These are phyloP conservation scores for Nyctanthes arbortristis DNA, from an alignment of 257 asterid genomes.

Conservation along the genomic window DNA sequence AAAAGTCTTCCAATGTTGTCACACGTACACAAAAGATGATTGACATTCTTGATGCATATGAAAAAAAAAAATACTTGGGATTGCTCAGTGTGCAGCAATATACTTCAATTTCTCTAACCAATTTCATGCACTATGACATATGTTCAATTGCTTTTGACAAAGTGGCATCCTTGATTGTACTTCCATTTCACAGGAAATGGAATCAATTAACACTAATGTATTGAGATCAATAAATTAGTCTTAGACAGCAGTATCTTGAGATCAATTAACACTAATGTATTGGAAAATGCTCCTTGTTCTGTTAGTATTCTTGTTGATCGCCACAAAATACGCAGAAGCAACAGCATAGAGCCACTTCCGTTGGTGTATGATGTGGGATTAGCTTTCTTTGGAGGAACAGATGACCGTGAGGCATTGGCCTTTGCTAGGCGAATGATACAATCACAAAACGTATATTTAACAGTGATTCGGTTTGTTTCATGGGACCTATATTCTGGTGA, in stretches of 20 bases:
- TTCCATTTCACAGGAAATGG: constrained; percentile 84
- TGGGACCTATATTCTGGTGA: constrained; percentile 53
- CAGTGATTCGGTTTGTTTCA: constrained; percentile 63
- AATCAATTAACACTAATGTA: constrained; percentile 66
- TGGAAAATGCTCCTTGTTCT: constrained; percentile 84
- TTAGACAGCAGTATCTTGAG: constrained; percentile 52
- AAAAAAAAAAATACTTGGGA: constrained; percentile 46
- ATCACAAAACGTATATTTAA: constrained; percentile 49
- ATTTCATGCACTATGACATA: constrained; percentile 80
- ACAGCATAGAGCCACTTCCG: constrained; percentile 16
- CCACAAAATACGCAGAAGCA: constrained; percentile 53
- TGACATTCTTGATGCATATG: constrained; percentile 42
- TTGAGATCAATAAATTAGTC: constrained; percentile 49
- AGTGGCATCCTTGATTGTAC: constrained; percentile 53
- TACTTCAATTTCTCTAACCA: constrained; percentile 63
- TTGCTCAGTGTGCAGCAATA: constrained; percentile 44
- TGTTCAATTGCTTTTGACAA: constrained; percentile 70
- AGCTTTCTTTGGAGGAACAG: constrained; percentile 79
- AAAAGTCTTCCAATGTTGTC: constrained; percentile 51
- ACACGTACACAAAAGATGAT: constrained; percentile 59
- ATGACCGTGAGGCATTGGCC: constrained; percentile 80
- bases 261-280: constrained; percentile 54
- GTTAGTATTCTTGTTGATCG: constrained; percentile 78
- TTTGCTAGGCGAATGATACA: constrained; percentile 66
- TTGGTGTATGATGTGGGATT: constrained; percentile 50